phyloP scores from a whole-genome alignment of 129 eudicot species.

The Rutidosis leptorrhynchoides region DNA sequence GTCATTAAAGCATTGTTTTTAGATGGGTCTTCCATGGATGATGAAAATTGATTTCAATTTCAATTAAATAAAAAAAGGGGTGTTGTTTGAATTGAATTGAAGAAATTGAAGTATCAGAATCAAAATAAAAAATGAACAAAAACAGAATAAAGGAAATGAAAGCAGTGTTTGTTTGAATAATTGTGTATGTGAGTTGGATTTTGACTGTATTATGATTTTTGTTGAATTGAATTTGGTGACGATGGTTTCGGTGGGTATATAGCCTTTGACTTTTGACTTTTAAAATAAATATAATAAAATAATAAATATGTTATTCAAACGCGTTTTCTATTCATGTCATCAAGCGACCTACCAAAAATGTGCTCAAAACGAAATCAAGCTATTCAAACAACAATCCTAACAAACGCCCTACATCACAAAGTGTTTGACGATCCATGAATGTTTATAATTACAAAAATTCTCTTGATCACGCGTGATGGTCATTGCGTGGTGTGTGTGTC shows the following conservation, averaged over 20 bases:
- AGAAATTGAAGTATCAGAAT: constrained; percentile 13
- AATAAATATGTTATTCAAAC: constrained; percentile 36
- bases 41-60: background rate
- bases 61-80: background rate
- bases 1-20: constrained; percentile 56
- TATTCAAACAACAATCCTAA: constrained; percentile 14
- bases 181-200: constrained; percentile 24
- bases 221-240: constrained; percentile 19
- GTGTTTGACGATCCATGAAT: too few species aligned
- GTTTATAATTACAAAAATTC: too few species aligned
- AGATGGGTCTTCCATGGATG: constrained; percentile 34
- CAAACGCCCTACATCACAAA: too few species aligned
- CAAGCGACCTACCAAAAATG: too few species aligned
- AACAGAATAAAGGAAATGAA: constrained; percentile 4
- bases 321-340: constrained; percentile 23
- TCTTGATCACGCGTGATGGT: too few species aligned
- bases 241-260: background rate
- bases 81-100: constrained; percentile 19
- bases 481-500: too few species aligned
- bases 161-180: constrained; percentile 23
- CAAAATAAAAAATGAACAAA: constrained; percentile 1
- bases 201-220: constrained; percentile 19
- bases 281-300: background rate
- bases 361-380: constrained; percentile 11
- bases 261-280: constrained; percentile 24